Evolutionary conservation across 1,284 basidiomycete species (phyloP), one percentile per base, ranked within the genome.

Genomic region (Cutaneotrichosporon sp.): DNA sequence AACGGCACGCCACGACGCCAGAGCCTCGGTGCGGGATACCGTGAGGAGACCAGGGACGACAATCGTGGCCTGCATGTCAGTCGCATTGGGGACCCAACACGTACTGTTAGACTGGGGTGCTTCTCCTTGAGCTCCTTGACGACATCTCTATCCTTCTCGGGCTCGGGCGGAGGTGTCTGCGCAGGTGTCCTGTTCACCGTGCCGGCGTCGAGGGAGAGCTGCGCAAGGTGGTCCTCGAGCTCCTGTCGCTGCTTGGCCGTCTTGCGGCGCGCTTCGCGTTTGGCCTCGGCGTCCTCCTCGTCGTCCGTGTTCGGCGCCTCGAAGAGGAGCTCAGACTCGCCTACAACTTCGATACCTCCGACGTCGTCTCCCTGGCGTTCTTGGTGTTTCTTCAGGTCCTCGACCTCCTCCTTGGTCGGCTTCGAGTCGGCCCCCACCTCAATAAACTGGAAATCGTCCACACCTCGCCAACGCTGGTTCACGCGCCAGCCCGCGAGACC

Each of bases 51-150:
- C 79, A 1, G 79, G 77, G 0, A 77, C 74, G 53, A 77, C 66
- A 53, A 80, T 77, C 34, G 77, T 72, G 1, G 73, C 74, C 61
- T 73, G 44, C 35, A 10, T 33, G 34, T 41, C 47, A 54, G 46
- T 37, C 36, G 4, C 44, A 33, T 22, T 15, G 7, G 3, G 2
- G 7, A 17, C 3, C 30, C 21, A 14, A 15, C 13, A 14, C 10
- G n/a, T 41, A 15, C 74, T n/a, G 72, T 70, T 15, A 77, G 56
- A 52, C 70, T 73, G 0, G 76, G 76, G 62, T 84, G 80, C 71
- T 87, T 82, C 58, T 85, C 84, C 65, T 87, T 84, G 48, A 85
- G 80, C 55, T 90, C 67, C 50, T 46, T 43, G 7, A 39, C 21
- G 34, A 44, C 49, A 12, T 50, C 41, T 10, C 39, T 41, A 21